phyloP scores from a whole-genome alignment of 2,329 filamentous ascomycete genomes.

The Cadophora sp. region DNA sequence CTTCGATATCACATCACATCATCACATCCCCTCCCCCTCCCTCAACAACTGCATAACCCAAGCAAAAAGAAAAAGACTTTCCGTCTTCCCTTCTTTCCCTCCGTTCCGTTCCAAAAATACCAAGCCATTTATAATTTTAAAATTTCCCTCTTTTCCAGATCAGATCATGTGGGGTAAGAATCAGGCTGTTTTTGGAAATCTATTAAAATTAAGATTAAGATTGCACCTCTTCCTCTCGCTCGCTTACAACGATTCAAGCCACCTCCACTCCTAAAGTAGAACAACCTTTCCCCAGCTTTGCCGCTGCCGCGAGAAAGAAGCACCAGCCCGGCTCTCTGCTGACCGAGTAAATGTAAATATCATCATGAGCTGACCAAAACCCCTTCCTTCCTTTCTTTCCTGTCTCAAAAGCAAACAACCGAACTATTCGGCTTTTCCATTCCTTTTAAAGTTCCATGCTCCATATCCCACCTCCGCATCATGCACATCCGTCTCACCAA shows the following conservation, averaged over 20 bases:
- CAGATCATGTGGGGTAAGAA: not conserved
- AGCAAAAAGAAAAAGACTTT: not conserved
- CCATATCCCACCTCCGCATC: not conserved
- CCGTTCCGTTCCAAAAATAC: not conserved
- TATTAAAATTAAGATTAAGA: too few relatives aligned
- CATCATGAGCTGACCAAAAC: too few relatives aligned
- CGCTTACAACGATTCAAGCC: too few relatives aligned
- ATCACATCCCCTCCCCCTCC: not conserved
- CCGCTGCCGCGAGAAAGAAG: not conserved
- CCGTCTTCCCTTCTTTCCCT: not conserved
- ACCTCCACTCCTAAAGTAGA: too few relatives aligned
- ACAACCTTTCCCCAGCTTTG: too few relatives aligned
- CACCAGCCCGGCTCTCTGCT: too few relatives aligned
- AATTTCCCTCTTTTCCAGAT: too few relatives aligned
- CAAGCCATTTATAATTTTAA: too few relatives aligned
- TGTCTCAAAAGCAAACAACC: too few relatives aligned
- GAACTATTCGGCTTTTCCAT: not conserved
- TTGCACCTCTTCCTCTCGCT: too few relatives aligned
- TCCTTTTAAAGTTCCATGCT: not conserved
- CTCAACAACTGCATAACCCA: not conserved
- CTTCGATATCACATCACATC: not conserved
- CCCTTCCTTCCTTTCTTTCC: too few relatives aligned
- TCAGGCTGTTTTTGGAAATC: conserved; percentile 4
- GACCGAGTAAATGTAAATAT: too few relatives aligned
- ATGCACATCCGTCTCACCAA: conserved; percentile 1